Percentiles rank a stretch among this genome's conserved stretches.
phyloP scores from a whole-genome alignment of 495 filamentous ascomycete species.

The Friedmanniomyces simplex region DNA sequence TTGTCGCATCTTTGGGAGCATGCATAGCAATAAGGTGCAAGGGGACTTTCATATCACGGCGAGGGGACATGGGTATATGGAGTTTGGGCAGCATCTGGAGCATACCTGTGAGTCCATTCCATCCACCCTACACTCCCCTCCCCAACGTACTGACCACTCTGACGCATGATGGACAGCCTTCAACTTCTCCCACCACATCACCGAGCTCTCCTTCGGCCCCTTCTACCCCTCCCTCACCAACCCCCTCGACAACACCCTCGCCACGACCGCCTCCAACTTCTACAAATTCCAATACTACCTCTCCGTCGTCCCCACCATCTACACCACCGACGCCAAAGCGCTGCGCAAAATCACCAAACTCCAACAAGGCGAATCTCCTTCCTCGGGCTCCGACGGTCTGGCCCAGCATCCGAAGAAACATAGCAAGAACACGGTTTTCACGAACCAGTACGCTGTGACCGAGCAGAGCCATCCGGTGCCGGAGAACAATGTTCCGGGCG shows the following conservation, averaged over 20 bases:
- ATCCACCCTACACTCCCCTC: not conserved
- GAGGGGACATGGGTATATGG: slow-evolving; percentile 82
- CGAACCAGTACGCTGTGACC: slow-evolving; percentile 97
- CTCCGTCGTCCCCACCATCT: slow-evolving; percentile 91
- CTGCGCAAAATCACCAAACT: slow-evolving; percentile 6
- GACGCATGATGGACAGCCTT: slow-evolving; percentile 46
- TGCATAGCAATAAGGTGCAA: slow-evolving; percentile 92
- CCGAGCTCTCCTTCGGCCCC: slow-evolving; percentile 90
- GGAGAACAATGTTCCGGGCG: slow-evolving; percentile 69
- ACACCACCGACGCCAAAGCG: slow-evolving; percentile 50
- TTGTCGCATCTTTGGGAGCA: slow-evolving; percentile 79
- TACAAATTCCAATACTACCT: slow-evolving; percentile 98
- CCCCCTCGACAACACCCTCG: slow-evolving; percentile 84
- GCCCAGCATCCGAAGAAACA: slow-evolving; percentile 21
- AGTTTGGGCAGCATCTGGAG: slow-evolving; percentile 70
- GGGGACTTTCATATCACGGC: slow-evolving; percentile 98
- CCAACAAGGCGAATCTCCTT: slow-evolving; percentile 19
- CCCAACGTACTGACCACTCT: no score
- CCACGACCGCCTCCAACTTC: slow-evolving; percentile 65
- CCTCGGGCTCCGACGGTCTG: slow-evolving; percentile 16
- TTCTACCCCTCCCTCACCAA: slow-evolving; percentile 90
- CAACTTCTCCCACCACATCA: slow-evolving; percentile 97
- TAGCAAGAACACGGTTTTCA: slow-evolving; percentile 54
- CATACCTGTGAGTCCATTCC: slow-evolving; percentile 53
- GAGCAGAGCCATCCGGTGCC: slow-evolving; percentile 60